Conservation (phyloP, 2,329 filamentous ascomycete species). For the Verticillium longisporum region DNA sequence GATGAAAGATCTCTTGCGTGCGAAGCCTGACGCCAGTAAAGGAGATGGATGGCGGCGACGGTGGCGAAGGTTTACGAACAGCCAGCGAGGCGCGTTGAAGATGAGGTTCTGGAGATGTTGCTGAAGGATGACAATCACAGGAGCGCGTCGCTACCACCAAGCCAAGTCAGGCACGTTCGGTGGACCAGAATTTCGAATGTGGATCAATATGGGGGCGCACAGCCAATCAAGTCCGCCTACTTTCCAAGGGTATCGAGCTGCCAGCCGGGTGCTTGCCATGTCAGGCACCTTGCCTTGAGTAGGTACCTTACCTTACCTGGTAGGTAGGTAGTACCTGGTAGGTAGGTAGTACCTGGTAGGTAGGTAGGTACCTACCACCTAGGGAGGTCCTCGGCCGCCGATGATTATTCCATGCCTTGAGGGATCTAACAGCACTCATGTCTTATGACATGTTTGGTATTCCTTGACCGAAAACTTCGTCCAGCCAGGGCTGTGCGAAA, state of each 20-base stretch:
- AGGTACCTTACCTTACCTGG: no score
- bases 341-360: no score
- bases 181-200: background rate
- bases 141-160: background rate
- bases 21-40: background rate
- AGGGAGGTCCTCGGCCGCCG: no score
- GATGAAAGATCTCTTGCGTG: background rate
- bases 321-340: no score
- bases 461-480: no score
- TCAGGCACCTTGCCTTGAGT: background rate
- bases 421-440: no score
- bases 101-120: conserved; percentile 1
- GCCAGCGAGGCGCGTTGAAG: background rate
- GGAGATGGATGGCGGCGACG: background rate
- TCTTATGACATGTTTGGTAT: no score
- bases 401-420: no score
- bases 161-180: background rate
- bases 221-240: background rate
- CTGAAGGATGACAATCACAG: background rate
- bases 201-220: background rate
- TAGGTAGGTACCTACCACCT: no score
- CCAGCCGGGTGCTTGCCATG: background rate
- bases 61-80: background rate
- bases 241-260: background rate
- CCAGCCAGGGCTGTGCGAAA: no score